Evolutionary conservation across 345 rosid species (phyloP).

Genomic region (Arabis alpina): DNA sequence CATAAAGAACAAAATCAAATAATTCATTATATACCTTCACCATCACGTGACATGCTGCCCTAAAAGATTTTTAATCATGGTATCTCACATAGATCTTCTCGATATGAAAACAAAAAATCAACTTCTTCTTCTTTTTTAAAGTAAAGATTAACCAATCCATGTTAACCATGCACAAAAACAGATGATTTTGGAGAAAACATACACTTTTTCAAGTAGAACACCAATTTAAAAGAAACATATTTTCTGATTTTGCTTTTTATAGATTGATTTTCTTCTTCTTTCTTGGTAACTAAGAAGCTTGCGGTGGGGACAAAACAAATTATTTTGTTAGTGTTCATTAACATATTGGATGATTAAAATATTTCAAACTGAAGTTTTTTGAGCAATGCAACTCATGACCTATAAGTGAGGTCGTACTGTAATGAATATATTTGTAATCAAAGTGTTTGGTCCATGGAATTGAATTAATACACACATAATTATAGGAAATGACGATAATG

Average conservation of each 20-base stretch:
- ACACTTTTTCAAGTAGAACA: background rate
- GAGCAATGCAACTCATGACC: background rate
- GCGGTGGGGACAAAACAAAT: too few relatives aligned
- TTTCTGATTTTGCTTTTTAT: background rate
- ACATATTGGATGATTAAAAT: background rate
- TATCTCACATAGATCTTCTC: constrained; percentile 15
- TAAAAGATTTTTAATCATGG: constrained; percentile 37
- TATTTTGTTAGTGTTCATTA: too few relatives aligned
- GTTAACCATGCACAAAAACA: background rate
- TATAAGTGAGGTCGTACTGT: constrained; percentile 2
- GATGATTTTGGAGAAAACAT: background rate
- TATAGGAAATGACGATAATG: constrained; percentile 34
- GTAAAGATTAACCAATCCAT: constrained; percentile 10
- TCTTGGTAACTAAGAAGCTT: background rate
- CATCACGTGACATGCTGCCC: constrained; percentile 36
- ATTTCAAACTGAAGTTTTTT: background rate
- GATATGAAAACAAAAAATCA: background rate
- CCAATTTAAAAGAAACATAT: background rate
- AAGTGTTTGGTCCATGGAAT: background rate
- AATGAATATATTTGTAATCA: background rate
- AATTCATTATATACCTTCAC: constrained; percentile 14
- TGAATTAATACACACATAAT: constrained; percentile 12
- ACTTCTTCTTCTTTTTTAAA: background rate
- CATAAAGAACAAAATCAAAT: constrained; percentile 24
- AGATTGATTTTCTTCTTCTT: background rate